Evolutionary conservation across 2,329 filamentous ascomycete species (phyloP).

Genomic region (Calonectria fujianensis): DNA sequence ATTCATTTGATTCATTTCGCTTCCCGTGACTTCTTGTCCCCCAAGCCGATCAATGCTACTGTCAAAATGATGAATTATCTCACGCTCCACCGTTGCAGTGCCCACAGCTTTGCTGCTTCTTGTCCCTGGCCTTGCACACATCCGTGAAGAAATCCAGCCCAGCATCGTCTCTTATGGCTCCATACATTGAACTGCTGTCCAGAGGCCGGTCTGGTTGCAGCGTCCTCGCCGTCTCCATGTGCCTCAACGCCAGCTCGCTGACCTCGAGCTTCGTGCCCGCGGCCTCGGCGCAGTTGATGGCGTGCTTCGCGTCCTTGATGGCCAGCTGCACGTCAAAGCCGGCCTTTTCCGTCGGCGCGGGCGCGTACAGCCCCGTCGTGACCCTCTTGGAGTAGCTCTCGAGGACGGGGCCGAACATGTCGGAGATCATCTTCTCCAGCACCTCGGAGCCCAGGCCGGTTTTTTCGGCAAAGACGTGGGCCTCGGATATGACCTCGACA

Average conservation of each 20-base stretch:
- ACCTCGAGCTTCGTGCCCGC: constrained; percentile 29
- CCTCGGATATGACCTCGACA: constrained; percentile 55
- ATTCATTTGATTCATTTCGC: background rate
- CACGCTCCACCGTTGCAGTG: background rate
- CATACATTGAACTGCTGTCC: constrained; percentile 40
- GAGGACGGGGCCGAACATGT: constrained; percentile 56
- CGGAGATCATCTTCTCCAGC: constrained; percentile 54
- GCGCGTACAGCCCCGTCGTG: constrained; percentile 55
- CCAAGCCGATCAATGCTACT: no score
- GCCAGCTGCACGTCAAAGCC: constrained; percentile 37
- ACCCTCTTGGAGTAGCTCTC: constrained; percentile 55
- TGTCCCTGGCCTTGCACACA: constrained; percentile 29
- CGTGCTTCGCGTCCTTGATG: constrained; percentile 38
- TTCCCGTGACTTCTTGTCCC: background rate
- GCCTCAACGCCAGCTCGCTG: constrained; percentile 30
- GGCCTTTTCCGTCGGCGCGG: constrained; percentile 22
- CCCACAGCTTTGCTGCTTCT: background rate
- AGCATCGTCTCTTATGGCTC: constrained; percentile 25
- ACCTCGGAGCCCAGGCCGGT: constrained; percentile 50
- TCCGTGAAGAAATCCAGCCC: constrained; percentile 35
- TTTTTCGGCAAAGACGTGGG: constrained; percentile 58
- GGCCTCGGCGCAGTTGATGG: constrained; percentile 24
- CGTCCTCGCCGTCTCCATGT: constrained; percentile 30
- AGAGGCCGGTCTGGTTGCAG: constrained; percentile 25
- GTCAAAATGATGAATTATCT: background rate